Evolutionary conservation across 1,284 basidiomycete species (phyloP), one percentile per base, ranked within the genome.

Genomic region (Tilletia indica): DNA sequence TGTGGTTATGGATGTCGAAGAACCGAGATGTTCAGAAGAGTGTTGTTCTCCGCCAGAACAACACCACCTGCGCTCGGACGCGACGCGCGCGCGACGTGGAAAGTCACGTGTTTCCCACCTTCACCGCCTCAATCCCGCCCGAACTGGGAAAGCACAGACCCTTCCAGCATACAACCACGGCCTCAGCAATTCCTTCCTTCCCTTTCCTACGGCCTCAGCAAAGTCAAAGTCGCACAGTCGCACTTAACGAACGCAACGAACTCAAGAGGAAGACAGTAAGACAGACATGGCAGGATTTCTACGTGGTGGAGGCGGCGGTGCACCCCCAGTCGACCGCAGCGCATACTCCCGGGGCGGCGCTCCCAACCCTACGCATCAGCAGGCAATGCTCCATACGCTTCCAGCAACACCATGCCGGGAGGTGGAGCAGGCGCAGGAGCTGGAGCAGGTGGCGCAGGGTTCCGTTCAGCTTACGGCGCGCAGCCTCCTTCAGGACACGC

Each of bases 211-310:
- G 11, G 47, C 47, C 11, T n/a, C 51, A 19, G 31, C 16, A 2
- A n/a, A 49, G 12, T 12, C 47, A 12, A n/a, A 49, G 47, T 49
- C 47, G 47, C 51, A 54, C 5, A 21, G 8, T 63, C 58, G 38
- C 58, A 49, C 2, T 31, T 31, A 31, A 31, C 25, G 25, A 31
- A 31, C 25, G 25, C 25, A 31, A 31, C 25, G 25, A 31, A 31
- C 25, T 2, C 25, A 31, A 31, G 25, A 31, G 25, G 25, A 31
- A 31, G 25, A 31, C 25, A 31, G 25, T 31, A 31, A 31, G 25
- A 31, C 25, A 31, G 25, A 31, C 25, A 78, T 78, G 77, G 77
- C 77, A 42, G 77, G 77, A 4, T 78, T 78, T 61, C 74, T 78
- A 9, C 58, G 77, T 72, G 67, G 64, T 1, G 73, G 75, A 1